Evolutionary conservation across 805 yeast species (phyloP).

Genomic region (Yamadazyma takamatsuzukensis): DNA sequence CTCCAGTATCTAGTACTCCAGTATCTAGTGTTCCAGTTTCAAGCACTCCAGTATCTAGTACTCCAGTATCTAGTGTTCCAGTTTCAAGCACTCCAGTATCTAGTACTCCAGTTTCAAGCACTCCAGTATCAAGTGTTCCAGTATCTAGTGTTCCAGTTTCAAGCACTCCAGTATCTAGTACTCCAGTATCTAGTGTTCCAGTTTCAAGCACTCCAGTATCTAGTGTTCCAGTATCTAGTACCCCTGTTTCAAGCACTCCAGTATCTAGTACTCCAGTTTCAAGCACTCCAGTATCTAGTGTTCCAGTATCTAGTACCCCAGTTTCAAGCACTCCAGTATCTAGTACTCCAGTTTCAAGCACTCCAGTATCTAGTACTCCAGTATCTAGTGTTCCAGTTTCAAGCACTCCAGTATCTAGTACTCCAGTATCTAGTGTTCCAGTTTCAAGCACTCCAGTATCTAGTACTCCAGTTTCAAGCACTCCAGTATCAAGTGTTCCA

Average conservation of each 20-base stretch:
- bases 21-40: neutral
- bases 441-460: no score
- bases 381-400: no score
- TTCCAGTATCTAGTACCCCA: no score
- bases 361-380: no score
- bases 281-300: neutral
- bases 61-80: neutral
- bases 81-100: neutral
- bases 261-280: neutral
- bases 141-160: neutral
- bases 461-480: no score
- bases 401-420: no score
- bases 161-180: neutral
- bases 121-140: neutral
- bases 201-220: neutral
- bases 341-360: no score
- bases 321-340: slow-evolving; percentile 1
- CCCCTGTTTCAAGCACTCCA: neutral
- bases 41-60: neutral
- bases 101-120: neutral
- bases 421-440: no score
- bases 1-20: neutral
- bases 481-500: no score
- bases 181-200: neutral
- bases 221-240: neutral